A percentile compares a stretch with the other conserved stretches of the same genome.
Evolutionary conservation across 352 stramenopile species (phyloP).

Genomic region (Globisporangium solare): DNA sequence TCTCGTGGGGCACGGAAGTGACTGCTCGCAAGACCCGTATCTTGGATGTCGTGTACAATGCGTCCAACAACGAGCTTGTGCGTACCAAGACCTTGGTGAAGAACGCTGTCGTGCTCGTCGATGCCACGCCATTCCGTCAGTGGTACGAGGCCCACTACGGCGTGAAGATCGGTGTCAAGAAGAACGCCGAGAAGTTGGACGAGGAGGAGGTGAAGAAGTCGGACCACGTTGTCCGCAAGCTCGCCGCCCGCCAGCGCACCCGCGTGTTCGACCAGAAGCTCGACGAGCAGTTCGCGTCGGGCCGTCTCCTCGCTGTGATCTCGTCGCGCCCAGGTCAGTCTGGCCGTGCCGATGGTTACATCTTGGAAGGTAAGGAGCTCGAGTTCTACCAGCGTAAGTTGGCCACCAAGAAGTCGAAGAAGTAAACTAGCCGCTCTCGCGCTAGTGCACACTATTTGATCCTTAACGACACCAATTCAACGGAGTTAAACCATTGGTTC

Average conservation of each 20-base stretch:
- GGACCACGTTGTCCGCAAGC: slow-evolving; percentile 91
- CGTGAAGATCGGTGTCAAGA: slow-evolving; percentile 88
- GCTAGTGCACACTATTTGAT: slow-evolving; percentile 7
- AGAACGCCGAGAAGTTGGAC: slow-evolving; percentile 73
- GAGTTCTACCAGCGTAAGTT: slow-evolving; percentile 99
- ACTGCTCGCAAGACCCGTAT: slow-evolving; percentile 98
- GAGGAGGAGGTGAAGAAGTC: slow-evolving; percentile 92
- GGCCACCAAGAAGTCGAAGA: slow-evolving; percentile 98
- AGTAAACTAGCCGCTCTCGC: slow-evolving; percentile 49
- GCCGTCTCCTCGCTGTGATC: slow-evolving; percentile 96
- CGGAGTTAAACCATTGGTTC: slow-evolving; percentile 12
- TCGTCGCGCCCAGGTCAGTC: slow-evolving; percentile 97
- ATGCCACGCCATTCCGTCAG: slow-evolving; percentile 98
- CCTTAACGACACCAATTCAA: slow-evolving; percentile 12
- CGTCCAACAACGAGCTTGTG: slow-evolving; percentile 99
- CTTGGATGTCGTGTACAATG: slow-evolving; percentile 99
- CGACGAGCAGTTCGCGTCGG: slow-evolving; percentile 96
- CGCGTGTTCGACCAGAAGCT: slow-evolving; percentile 92
- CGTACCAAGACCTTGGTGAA: slow-evolving; percentile 99
- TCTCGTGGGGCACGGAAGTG: slow-evolving; percentile 98
- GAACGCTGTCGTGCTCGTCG: slow-evolving; percentile 96
- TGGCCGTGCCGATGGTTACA: slow-evolving; percentile 97
- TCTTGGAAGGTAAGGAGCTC: slow-evolving; percentile 99
- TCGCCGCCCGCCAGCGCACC: slow-evolving; percentile 90
- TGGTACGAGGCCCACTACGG: slow-evolving; percentile 99